Evolutionary conservation across 768 basidiomycete species (phyloP).

Genomic region (Leucosporidium creatinivorum): DNA sequence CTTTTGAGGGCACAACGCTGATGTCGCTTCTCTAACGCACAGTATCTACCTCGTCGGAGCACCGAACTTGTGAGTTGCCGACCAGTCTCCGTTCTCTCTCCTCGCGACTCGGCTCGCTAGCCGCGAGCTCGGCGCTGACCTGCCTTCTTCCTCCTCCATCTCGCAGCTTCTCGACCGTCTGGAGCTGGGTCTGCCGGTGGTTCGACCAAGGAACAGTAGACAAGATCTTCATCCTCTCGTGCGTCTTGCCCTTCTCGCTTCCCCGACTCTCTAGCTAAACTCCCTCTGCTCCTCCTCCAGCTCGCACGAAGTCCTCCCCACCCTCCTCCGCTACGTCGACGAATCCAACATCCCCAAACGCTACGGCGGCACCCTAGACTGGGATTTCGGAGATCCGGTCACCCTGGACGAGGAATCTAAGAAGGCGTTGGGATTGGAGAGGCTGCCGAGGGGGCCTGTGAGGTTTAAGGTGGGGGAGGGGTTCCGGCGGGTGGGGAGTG

Average conservation of each 20-base stretch:
- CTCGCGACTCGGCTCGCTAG: too few relatives aligned
- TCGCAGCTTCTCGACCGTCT: slow-evolving; percentile 60
- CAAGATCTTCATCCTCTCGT: slow-evolving; percentile 62
- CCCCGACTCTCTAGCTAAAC: background rate
- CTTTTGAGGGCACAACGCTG: background rate
- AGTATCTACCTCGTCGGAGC: slow-evolving; percentile 58
- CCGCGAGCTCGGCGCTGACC: too few relatives aligned
- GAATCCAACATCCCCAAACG: slow-evolving; percentile 53
- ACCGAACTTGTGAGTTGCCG: slow-evolving; percentile 50
- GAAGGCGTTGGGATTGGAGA: slow-evolving; percentile 10
- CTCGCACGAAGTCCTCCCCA: slow-evolving; percentile 21
- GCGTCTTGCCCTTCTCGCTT: background rate
- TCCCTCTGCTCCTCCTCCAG: background rate
- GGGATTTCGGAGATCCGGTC: slow-evolving; percentile 56
- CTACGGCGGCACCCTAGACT: slow-evolving; percentile 70
- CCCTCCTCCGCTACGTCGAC: slow-evolving; percentile 52
- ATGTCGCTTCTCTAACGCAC: background rate
- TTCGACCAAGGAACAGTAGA: slow-evolving; percentile 32
- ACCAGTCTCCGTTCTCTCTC: too few relatives aligned
- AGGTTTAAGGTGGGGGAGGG: slow-evolving; percentile 6
- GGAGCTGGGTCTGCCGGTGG: slow-evolving; percentile 66
- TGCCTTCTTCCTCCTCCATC: too few relatives aligned
- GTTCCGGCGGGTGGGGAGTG: background rate
- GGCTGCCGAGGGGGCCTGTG: slow-evolving; percentile 14
- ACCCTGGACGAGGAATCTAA: slow-evolving; percentile 54